Evolutionary conservation across 768 basidiomycete genomes (phyloP).

Genomic region (Mycena capillaripes): DNA sequence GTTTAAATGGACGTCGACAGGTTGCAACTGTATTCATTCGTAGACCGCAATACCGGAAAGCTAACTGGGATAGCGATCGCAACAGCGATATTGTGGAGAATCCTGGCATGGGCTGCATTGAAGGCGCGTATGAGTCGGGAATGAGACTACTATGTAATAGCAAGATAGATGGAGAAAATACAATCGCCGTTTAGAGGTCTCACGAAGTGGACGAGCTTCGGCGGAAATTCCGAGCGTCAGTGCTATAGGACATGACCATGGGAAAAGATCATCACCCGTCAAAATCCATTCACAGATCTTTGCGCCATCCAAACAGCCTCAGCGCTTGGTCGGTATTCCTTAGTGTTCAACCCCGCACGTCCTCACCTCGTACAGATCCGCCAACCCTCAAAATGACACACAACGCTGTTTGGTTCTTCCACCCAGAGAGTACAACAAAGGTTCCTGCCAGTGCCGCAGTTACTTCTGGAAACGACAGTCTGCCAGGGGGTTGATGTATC

Average conservation of each 20-base stretch:
- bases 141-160: no score
- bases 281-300: neutral
- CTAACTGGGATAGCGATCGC: conserved; percentile 26
- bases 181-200: no score
- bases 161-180: no score
- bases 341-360: neutral
- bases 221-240: neutral
- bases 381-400: conserved; percentile 84
- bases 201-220: no score
- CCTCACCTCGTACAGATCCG: conserved; percentile 23
- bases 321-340: conserved; percentile 22
- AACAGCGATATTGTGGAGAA: conserved; percentile 28
- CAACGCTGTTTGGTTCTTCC: conserved; percentile 98
- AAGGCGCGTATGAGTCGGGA: conserved; percentile 29
- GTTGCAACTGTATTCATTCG: conserved; percentile 33
- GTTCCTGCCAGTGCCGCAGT: conserved; percentile 80
- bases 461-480: no score
- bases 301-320: conserved; percentile 24
- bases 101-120: conserved; percentile 35
- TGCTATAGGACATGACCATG: neutral
- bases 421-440: conserved; percentile 97
- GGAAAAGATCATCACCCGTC: no score
- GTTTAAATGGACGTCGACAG: conserved; percentile 1
- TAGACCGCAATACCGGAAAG: conserved; percentile 36
- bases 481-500: no score